Evolutionary conservation across 352 stramenopile species (phyloP).

Genomic region (Phytophthora kernoviae): DNA sequence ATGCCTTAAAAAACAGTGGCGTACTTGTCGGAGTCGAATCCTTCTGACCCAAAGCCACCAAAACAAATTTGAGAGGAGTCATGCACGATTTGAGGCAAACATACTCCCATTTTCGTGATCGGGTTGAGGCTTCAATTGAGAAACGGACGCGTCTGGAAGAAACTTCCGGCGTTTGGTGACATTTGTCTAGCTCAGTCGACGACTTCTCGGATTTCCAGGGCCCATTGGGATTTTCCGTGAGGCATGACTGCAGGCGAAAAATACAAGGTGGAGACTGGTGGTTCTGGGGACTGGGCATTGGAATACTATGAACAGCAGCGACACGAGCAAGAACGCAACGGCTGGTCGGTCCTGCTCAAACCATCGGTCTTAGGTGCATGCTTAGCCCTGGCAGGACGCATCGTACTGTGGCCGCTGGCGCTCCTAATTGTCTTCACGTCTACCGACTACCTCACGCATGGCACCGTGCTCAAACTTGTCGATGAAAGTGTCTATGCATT

Average conservation of each 20-base stretch:
- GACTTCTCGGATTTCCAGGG: no score
- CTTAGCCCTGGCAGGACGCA: constrained; percentile 23
- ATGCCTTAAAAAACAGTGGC: no score
- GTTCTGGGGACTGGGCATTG: constrained; percentile 14
- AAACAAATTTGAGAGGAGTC: no score
- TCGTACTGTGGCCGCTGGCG: constrained; percentile 26
- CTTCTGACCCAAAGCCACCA: no score
- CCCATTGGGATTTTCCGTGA: background rate
- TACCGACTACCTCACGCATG: constrained; percentile 18
- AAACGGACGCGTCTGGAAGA: constrained; percentile 8
- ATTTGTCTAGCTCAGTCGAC: background rate
- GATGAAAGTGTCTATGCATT: constrained; percentile 36
- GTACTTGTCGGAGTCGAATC: no score
- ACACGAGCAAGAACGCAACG: constrained; percentile 6
- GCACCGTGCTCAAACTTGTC: constrained; percentile 22
- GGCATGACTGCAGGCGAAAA: constrained; percentile 17
- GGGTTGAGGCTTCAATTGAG: background rate
- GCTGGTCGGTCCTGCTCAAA: constrained; percentile 21
- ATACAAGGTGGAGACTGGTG: constrained; percentile 19
- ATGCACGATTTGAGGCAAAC: background rate
- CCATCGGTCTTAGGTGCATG: constrained; percentile 23
- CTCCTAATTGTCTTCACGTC: constrained; percentile 19
- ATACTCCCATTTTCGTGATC: no score
- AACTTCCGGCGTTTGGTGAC: background rate
- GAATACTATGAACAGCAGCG: constrained; percentile 26